Base-by-base conservation (phyloP, 2,329 filamentous ascomycete genomes). In the Aspergillus neotritici region DNA sequence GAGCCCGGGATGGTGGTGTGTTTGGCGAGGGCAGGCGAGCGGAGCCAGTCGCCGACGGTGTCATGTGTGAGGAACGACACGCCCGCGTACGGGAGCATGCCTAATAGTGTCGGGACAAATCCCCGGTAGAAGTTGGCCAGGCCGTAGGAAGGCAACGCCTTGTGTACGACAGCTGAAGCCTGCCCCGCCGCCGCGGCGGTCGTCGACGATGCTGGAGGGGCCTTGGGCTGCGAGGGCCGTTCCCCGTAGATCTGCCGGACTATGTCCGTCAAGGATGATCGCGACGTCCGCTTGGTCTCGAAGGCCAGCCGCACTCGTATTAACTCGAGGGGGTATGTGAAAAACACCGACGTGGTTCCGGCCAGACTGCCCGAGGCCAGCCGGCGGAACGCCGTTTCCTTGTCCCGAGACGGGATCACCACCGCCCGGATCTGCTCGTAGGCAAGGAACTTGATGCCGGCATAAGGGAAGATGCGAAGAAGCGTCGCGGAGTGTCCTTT, bases 61-160 rank as follows among this genome's bases (percentile, higher is more conserved):
- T 98, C 93, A 69, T 98, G 93, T 0, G 88, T 94, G 32, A 98
- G 77, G 69, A 98, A 98, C 1, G 89, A 95, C 60, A 94, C 84
- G 56, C 93, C 93, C 1, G 93, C 93, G 61, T 98, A 98, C 0
- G 93, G 93, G 1, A 98, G 73, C 91, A 98, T 98, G 55, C 93
- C 93, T 47, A 94, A 75, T 4, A 98, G 68, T 0, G 93, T 97
- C 0, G 91, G 87, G 0, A 82, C 80, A 65, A 98, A 98, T 38
- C 93, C 93, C 37, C 93, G 82, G 68, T 96, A 98, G 65, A 98
- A 98, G 66, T 98, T 98, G 43, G 80, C 68, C 1, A 97, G 64
- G 4, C 91, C 91, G 9, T 76, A 77, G 17, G 73, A 75, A 0
- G 86, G 83, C 0, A 78, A 73, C 0, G 77, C 70, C 8, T 72